phyloP scores from a whole-genome alignment of 805 yeast genomes.

The Zygoascus biomembranicola region DNA sequence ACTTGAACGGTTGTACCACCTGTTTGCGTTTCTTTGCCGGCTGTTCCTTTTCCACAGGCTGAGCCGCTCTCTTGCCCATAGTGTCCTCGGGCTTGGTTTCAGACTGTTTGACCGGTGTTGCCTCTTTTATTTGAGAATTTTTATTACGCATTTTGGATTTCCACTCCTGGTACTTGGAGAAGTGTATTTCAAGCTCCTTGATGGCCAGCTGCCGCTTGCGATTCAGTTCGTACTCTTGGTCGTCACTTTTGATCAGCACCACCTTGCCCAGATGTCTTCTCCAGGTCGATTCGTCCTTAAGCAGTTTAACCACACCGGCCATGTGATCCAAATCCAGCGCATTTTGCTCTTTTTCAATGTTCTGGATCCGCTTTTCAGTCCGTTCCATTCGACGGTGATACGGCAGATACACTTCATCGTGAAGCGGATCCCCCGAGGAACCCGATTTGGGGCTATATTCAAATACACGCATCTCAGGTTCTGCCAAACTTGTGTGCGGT shows the following conservation, averaged over 20 bases:
- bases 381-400: slow-evolving; percentile 55
- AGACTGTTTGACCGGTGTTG: not conserved
- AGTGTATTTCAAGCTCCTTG: slow-evolving; percentile 34
- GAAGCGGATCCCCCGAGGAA: slow-evolving; percentile 35
- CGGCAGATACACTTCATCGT: slow-evolving; percentile 35
- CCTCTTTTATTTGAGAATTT: not conserved
- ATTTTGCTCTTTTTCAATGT: slow-evolving; percentile 45
- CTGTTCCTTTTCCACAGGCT: not conserved
- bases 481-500: too few species aligned
- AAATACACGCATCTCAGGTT: too few species aligned
- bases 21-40: not conserved
- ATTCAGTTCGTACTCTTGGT: slow-evolving; percentile 43
- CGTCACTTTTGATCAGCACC: slow-evolving; percentile 41
- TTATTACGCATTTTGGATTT: slow-evolving; percentile 1
- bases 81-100: not conserved
- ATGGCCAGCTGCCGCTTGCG: slow-evolving; percentile 46
- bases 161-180: slow-evolving; percentile 21
- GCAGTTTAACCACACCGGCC: slow-evolving; percentile 34
- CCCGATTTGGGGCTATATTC: too few species aligned
- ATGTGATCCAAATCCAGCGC: slow-evolving; percentile 49
- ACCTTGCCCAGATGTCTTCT: slow-evolving; percentile 35
- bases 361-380: slow-evolving; percentile 54
- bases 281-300: slow-evolving; percentile 41
- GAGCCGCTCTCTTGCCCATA: not conserved
- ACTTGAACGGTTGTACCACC: slow-evolving; percentile 1